phyloP scores from a whole-genome alignment of 495 filamentous ascomycete species.

The Xylona heveae region DNA sequence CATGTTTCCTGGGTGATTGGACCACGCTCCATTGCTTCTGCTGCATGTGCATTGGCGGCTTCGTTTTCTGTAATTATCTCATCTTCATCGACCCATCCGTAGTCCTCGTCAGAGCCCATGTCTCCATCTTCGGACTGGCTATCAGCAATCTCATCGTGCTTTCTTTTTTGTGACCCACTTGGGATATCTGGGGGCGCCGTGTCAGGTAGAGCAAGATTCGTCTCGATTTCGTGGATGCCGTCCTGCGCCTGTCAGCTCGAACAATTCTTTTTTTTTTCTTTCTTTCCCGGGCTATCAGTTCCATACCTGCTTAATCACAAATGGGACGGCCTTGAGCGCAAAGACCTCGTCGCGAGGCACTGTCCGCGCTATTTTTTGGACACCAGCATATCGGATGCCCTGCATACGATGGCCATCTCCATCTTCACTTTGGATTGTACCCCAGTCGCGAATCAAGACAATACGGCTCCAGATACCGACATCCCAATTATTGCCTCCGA shows the following conservation, averaged over 20 bases:
- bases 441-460: conserved; percentile 26
- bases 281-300: no score
- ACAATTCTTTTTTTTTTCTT: no score
- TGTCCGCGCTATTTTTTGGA: neutral
- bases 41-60: neutral
- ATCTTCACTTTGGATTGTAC: neutral
- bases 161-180: conserved; percentile 20
- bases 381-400: neutral
- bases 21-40: no score
- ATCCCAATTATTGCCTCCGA: conserved; percentile 51
- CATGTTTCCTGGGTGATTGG: no score
- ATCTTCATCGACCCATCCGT: conserved; percentile 27
- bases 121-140: conserved; percentile 16
- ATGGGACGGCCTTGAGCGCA: conserved; percentile 1
- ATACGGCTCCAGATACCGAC: conserved; percentile 40
- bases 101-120: conserved; percentile 19
- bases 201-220: neutral
- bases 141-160: conserved; percentile 24
- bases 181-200: conserved; percentile 9
- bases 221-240: no score
- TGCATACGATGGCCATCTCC: neutral
- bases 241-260: no score
- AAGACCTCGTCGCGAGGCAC: neutral
- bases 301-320: conserved; percentile 4
- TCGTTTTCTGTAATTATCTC: conserved; percentile 12